Base-by-base conservation (phyloP, 495 filamentous ascomycete genomes). In the Trypethelium eluteriae region DNA sequence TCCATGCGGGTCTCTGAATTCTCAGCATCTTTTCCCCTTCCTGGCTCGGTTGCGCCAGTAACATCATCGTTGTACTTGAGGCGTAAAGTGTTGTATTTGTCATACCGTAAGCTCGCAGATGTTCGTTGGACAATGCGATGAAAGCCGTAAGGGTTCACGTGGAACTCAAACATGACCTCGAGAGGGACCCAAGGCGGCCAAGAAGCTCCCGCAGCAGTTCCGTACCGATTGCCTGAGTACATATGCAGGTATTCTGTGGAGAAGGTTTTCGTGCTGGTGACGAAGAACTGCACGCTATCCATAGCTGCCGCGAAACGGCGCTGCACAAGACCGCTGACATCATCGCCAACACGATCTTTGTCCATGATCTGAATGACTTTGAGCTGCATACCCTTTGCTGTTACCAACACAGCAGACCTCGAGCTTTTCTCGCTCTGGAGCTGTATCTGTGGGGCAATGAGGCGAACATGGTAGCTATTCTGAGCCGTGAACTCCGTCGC, bases 121-220 rank as follows among this genome's bases (percentile, higher is more conserved):
- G 94, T 98, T 75, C 90, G 89, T 71, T 96, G 90, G 53, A 98
- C 91, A 38, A 98, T 91, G 38, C 95, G 85, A 69, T 91, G 92
- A 80, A 97, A 98, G 38, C 95, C 94, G 73, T 96, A 96, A 0
- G 94, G 93, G 73, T 93, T 89, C 25, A 88, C 80, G 64, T 91
- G 79, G 77, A 96, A 98, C 78, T 98, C 93, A 69, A 96, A 97
- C 88, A 97, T 96, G 66, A 95, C 90, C 78, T 98, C 94, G 78
- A 98, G 86, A 2, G 94, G 93, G 46, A 98, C 88, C 94, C 94
- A 98, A 38, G 94, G 94, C 3, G 94, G 94, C 94, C 94, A 98
- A 3, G 89, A 86, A 38, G 92, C 92, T 16, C 88, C 89, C 38
- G 85, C 81, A 14, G 90, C 86, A 46, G 93, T 89, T 61, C 94